These are phyloP conservation scores for Stereum hirsutum DNA, from an alignment of 1,284 basidiomycete genomes.

Conservation along the genomic window DNA sequence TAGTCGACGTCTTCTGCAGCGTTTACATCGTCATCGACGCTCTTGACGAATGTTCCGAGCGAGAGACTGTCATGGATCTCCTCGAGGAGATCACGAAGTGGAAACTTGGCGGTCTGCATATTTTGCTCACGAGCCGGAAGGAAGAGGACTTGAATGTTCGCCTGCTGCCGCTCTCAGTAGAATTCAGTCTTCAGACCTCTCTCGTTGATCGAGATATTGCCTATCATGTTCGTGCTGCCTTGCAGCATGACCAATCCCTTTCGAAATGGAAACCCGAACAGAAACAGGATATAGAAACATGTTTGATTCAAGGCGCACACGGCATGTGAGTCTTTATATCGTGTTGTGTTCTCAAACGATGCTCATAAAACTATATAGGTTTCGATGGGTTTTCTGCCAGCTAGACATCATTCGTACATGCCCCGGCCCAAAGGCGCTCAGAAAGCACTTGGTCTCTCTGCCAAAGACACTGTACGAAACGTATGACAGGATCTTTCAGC, in stretches of 20 bases:
- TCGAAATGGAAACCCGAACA: background rate
- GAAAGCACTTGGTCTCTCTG: background rate
- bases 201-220: background rate
- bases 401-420: background rate
- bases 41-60: slow-evolving; percentile 1
- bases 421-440: background rate
- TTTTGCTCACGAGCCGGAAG: background rate
- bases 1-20: background rate
- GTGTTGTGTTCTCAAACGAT: too few relatives aligned
- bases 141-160: background rate
- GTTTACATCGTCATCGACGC: background rate
- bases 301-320: background rate
- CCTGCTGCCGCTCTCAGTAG: background rate
- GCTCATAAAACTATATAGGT: background rate
- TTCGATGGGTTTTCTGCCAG: slow-evolving; percentile 2
- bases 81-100: background rate
- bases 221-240: background rate
- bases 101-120: background rate
- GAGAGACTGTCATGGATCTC: background rate
- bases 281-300: background rate
- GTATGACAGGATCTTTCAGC: background rate
- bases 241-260: background rate
- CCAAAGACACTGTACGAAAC: slow-evolving; percentile 3
- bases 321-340: slow-evolving; percentile 1
- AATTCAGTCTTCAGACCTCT: background rate